Conservation (phyloP, 2,329 filamentous ascomycete genomes). For the Lachnellula arida region DNA sequence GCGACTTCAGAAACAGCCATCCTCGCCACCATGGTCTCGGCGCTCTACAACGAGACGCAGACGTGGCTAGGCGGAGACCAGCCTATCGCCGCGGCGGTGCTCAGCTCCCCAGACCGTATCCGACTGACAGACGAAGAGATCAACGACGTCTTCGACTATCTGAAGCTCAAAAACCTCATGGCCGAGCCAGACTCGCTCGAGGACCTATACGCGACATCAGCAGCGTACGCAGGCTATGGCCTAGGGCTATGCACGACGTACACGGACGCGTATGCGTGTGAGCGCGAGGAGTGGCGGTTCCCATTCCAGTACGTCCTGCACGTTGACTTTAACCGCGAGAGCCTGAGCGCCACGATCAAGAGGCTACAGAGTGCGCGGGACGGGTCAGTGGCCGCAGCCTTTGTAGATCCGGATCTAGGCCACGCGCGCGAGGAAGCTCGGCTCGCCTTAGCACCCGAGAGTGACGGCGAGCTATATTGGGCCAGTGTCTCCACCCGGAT, state of each 20-base stretch:
- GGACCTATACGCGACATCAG: not conserved
- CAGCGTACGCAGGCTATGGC: conserved; percentile 1
- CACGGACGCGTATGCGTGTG: not conserved
- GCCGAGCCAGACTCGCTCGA: not conserved
- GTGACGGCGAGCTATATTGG: not conserved
- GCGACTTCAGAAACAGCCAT: not conserved
- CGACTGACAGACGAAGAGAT: not conserved
- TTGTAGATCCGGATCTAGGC: not conserved
- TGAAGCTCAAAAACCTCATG: not conserved
- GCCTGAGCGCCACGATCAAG: not conserved
- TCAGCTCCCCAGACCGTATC: not conserved
- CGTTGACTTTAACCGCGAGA: not conserved
- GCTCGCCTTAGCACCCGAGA: not conserved
- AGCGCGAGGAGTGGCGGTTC: not conserved
- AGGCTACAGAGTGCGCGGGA: not conserved
- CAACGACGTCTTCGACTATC: not conserved
- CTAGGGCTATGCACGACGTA: not conserved
- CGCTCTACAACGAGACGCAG: not conserved
- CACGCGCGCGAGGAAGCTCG: not conserved
- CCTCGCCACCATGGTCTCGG: not conserved
- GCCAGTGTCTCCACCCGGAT: not conserved
- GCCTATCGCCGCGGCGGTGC: not conserved
- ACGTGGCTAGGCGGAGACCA: not conserved
- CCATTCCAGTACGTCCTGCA: not conserved
- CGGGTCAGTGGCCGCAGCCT: not conserved